Evolutionary conservation across 1,284 basidiomycete genomes (phyloP).

Genomic region (Quambalaria eucalypti): DNA sequence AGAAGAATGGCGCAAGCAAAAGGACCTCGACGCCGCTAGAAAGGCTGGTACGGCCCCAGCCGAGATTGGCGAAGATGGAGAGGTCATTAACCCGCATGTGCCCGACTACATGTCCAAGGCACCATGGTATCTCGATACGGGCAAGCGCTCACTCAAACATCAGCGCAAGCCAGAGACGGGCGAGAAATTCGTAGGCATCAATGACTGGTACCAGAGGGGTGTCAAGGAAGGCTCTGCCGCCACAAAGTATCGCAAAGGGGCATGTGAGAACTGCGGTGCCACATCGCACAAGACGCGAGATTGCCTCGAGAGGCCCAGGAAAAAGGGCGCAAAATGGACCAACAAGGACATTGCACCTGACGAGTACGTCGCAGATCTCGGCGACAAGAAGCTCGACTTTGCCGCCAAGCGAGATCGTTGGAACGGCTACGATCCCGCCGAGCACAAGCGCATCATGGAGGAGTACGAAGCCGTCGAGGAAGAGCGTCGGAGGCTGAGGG

Average conservation of each 20-base stretch:
- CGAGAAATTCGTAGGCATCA: constrained; percentile 60
- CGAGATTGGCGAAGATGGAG: constrained; percentile 85
- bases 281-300: constrained; percentile 85
- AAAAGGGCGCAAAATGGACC: constrained; percentile 89
- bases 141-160: constrained; percentile 75
- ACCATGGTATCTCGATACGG: constrained; percentile 94
- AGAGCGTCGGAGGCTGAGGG: constrained; percentile 75
- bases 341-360: constrained; percentile 83
- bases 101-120: constrained; percentile 65
- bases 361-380: constrained; percentile 73
- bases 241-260: constrained; percentile 92
- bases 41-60: constrained; percentile 96
- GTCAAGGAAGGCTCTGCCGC: constrained; percentile 63
- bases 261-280: constrained; percentile 96
- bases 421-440: constrained; percentile 90
- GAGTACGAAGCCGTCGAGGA: constrained; percentile 85
- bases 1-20: constrained; percentile 84
- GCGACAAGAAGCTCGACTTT: constrained; percentile 57
- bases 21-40: constrained; percentile 82
- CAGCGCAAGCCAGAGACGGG: constrained; percentile 64
- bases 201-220: constrained; percentile 89
- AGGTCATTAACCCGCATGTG: constrained; percentile 95
- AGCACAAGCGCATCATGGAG: constrained; percentile 77
- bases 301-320: constrained; percentile 89
- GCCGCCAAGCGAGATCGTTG: constrained; percentile 94